Base-by-base conservation (phyloP, 2,329 filamentous ascomycete species). In the Sphaerostilbella broomeana region DNA sequence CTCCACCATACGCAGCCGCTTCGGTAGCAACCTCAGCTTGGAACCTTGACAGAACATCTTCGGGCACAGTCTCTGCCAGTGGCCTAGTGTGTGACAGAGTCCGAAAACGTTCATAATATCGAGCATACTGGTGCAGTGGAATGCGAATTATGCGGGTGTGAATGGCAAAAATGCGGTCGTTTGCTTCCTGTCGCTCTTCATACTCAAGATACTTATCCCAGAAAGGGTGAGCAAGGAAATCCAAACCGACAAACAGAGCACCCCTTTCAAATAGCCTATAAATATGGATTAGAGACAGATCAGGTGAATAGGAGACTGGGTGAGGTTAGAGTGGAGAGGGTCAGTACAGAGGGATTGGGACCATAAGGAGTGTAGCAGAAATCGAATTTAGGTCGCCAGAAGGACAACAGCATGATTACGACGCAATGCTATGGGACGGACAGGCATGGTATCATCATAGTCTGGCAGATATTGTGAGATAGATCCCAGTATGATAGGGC, bases 201-300 rank as follows among this genome's bases (percentile, higher is more conserved):
- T 94, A 97, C 59, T 97, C 92, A 48, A 98, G 79, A 57, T 95
- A 98, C 65, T 95, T 97, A 63, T 98, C 92, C 92, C 92, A 98
- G 67, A 98, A 95, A 1, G 88, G 88, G 58, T 95, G 88, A 2
- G 89, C 84, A 20, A 95, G 73, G 58, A 95, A 98, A 63, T 98
- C 92, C 13, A 97, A 74, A 12, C 92, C 92, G 27, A 95, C 88
- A 53, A 77, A 82, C 20, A 75, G 75, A 19, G 87, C 85, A 47
- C 84, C 92, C 50, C 92, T 85, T 60, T 98, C 90, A 58, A 97
- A 97, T 7, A 97, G 75, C 51, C 92, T 98, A 59, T 27, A 34
- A n/a, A 10, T 12, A n/a, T 16, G 35, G 31, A 54, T 64, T 50
- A 64, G 61, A 44, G 39, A 32, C 19, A 36, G 30, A 40, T 43